Conservation (phyloP, 305 asterid genomes). For the Fraxinus dipetala region DNA sequence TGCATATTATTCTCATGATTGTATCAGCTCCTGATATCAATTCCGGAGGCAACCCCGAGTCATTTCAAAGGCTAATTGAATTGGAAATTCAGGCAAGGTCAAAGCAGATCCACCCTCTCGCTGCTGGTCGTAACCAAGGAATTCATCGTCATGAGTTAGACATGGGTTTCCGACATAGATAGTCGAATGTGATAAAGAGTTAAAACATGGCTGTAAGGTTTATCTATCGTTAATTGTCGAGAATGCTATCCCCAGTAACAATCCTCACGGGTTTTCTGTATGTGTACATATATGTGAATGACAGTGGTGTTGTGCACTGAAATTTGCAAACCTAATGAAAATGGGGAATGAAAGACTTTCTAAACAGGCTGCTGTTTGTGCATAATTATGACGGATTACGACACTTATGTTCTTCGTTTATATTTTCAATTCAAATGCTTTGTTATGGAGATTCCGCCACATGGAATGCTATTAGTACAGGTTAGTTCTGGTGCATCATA, state of each 20-base stretch:
- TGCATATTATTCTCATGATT: background rate
- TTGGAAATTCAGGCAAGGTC: slow-evolving; percentile 73
- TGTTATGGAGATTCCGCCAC: background rate
- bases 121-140: slow-evolving; percentile 49
- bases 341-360: slow-evolving; percentile 14
- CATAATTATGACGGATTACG: background rate
- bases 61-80: slow-evolving; percentile 72
- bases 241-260: background rate
- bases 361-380: slow-evolving; percentile 7
- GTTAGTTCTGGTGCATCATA: background rate
- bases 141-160: slow-evolving; percentile 62
- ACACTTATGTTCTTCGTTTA: background rate
- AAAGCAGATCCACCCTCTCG: slow-evolving; percentile 56
- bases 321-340: slow-evolving; percentile 21
- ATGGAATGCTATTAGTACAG: background rate
- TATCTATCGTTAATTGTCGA: background rate
- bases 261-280: background rate
- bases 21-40: slow-evolving; percentile 28
- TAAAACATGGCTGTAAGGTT: slow-evolving; percentile 13
- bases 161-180: slow-evolving; percentile 63
- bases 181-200: slow-evolving; percentile 15
- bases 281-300: background rate
- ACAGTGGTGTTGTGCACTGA: slow-evolving; percentile 19
- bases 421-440: background rate
- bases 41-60: slow-evolving; percentile 56